These are phyloP conservation scores for Phanerochaete carnosa DNA, from an alignment of 768 basidiomycete species.

Conservation along the genomic window DNA sequence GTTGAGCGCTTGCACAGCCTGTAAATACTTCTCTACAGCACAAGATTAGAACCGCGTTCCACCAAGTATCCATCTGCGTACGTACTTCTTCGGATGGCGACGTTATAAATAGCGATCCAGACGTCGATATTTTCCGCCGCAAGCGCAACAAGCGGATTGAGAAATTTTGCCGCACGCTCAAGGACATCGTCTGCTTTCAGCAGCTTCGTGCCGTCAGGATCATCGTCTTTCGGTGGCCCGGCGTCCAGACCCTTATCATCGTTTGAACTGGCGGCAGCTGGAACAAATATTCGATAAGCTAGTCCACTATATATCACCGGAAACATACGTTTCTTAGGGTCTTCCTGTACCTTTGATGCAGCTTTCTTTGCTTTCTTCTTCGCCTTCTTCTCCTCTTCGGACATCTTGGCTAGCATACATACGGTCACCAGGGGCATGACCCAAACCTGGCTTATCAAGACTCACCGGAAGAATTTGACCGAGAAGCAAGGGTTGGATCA, in stretches of 20 bases:
- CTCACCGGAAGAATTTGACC: constrained; percentile 2
- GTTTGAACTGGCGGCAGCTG: constrained; percentile 36
- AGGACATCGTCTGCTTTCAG: constrained; percentile 61
- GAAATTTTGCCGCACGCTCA: constrained; percentile 69
- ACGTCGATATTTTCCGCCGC: constrained; percentile 55
- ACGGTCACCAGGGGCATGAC: neutral
- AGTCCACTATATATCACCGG: neutral
- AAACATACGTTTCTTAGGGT: constrained; percentile 64
- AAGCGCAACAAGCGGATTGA: constrained; percentile 58
- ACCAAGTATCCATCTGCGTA: constrained; percentile 10
- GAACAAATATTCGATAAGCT: neutral
- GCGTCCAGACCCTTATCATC: constrained; percentile 74
- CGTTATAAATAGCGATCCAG: constrained; percentile 77
- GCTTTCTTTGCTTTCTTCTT: constrained; percentile 87
- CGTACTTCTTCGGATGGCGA: constrained; percentile 78
- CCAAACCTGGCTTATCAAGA: neutral
- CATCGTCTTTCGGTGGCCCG: constrained; percentile 63
- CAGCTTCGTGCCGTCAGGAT: constrained; percentile 77
- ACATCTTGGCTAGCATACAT: constrained; percentile 36
- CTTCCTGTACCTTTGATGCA: constrained; percentile 61
- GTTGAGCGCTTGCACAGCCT: constrained; percentile 68
- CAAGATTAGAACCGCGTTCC: neutral
- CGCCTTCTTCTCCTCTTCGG: constrained; percentile 74
- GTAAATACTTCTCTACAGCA: constrained; percentile 71
- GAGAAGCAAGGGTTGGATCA: constrained; percentile 57